Base-by-base conservation (phyloP, 805 yeast species). In the Kockiozyma suomiensis region DNA sequence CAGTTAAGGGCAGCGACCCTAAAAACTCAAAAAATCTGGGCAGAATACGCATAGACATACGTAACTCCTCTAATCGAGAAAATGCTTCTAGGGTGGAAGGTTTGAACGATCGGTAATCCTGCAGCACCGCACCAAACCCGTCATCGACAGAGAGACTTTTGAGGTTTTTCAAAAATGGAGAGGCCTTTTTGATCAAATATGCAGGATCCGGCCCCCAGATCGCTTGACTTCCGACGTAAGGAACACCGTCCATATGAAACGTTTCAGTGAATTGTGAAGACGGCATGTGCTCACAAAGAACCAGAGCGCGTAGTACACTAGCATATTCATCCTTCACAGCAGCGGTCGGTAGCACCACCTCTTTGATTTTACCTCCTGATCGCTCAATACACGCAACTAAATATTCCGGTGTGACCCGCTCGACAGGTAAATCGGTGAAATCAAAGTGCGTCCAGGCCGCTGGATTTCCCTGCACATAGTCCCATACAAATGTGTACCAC, bases 191-290 rank as follows among this genome's bases (percentile, higher is more conserved):
- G 19, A 58, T 47, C 33, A 58, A 35, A 42, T 38, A 52, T n/a
- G 52, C n/a, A 1, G 58, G 58, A 48, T 58, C 62, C 7, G 50
- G 46, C 10, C 62, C 58, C 62, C 62, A 58, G 21, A 48, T 47
- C n/a, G 58, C 56, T 26, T 23, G 33, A n/a, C 50, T 48, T 19
- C 62, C 62, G 1, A 42, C 57, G 41, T 58, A 52, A 6, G 59
- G 58, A 19, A 33, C 62, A 21, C 54, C 54, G 15, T 37, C 50
- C 54, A 54, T 53, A 37, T 58, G 62, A 33, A 49, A 45, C 17
- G 46, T n/a, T 19, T 32, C 19, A 19, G 46, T 49, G 19, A 40
- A 43, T n/a, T 19, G 35, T 19, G 47, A 19, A 7, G 59, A 56
- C 1, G 59, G 59, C 50, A 43, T 43, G 17, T 58, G 58, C 47